A percentile compares a stretch with the other conserved stretches of the same genome.
Conservation (phyloP, 768 basidiomycete genomes). For the Termitomyces sp. region DNA sequence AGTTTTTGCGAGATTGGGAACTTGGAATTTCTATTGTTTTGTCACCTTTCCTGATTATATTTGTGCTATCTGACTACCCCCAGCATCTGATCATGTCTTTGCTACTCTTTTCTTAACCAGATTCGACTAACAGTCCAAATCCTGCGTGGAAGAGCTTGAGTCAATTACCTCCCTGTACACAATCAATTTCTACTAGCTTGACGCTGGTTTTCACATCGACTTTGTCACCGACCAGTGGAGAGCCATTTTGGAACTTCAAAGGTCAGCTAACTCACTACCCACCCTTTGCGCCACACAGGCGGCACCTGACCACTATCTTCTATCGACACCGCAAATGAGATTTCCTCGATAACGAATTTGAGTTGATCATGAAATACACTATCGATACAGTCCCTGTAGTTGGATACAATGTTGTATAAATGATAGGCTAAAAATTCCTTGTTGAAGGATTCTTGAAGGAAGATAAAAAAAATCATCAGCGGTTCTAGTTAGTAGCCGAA, state of each 20-base stretch:
- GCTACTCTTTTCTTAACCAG: not conserved
- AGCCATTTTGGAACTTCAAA: not conserved
- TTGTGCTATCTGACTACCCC: not conserved
- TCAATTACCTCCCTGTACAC: not conserved
- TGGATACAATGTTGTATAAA: constrained; percentile 32
- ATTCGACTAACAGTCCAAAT: not conserved
- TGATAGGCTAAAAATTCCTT: constrained; percentile 19
- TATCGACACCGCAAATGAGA: not conserved
- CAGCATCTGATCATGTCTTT: not conserved
- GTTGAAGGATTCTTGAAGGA: constrained; percentile 21
- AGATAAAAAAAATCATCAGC: not conserved
- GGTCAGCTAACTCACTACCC: not conserved
- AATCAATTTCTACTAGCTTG: too few species aligned
- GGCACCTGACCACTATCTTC: too few species aligned
- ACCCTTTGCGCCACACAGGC: not conserved
- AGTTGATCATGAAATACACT: not conserved
- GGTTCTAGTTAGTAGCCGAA: not conserved
- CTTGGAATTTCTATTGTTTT: not conserved
- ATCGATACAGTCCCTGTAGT: constrained; percentile 26
- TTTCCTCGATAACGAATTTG: not conserved
- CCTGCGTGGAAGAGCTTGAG: not conserved
- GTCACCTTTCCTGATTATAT: not conserved
- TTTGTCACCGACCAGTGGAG: not conserved
- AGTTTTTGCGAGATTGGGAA: not conserved
- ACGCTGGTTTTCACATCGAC: too few species aligned